Conservation (phyloP, 805 yeast species). For the Metschnikowia henanensis region DNA sequence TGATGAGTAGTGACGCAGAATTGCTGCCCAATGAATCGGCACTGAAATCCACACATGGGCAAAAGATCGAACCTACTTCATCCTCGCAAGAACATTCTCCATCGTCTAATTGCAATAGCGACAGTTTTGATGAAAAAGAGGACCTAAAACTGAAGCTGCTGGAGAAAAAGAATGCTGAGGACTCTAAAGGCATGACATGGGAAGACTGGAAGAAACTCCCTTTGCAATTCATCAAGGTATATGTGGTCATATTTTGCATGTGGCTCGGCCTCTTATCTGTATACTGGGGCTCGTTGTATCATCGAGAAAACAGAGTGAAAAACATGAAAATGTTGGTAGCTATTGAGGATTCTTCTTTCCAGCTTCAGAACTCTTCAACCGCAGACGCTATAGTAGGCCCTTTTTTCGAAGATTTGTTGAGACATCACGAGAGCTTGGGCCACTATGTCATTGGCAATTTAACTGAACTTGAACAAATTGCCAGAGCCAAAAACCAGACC, state of each 20-base stretch:
- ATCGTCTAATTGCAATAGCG: background rate
- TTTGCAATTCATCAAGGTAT: slow-evolving; percentile 18
- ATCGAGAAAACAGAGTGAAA: slow-evolving; percentile 27
- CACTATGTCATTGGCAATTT: slow-evolving; percentile 19
- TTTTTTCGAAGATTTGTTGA: slow-evolving; percentile 21
- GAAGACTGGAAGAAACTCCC: slow-evolving; percentile 16
- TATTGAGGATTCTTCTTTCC: slow-evolving; percentile 26
- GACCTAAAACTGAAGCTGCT: background rate
- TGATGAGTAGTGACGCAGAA: slow-evolving; percentile 16
- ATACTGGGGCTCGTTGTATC: slow-evolving; percentile 43
- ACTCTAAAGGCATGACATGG: slow-evolving; percentile 8
- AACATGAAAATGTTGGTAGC: slow-evolving; percentile 40
- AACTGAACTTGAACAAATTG: slow-evolving; percentile 16
- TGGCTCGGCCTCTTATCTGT: slow-evolving; percentile 36
- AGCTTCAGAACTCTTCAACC: slow-evolving; percentile 20
- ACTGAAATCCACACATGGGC: background rate
- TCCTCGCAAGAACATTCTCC: background rate
- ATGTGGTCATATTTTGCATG: slow-evolving; percentile 21
- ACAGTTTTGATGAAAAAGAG: background rate
- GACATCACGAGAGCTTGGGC: slow-evolving; percentile 16
- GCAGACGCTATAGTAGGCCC: slow-evolving; percentile 21
- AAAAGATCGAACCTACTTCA: background rate
- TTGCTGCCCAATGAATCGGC: background rate
- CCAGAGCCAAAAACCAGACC: slow-evolving; percentile 21
- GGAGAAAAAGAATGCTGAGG: background rate